phyloP scores from a whole-genome alignment of 768 basidiomycete species.

The Tylopilus rubrobrunneus region DNA sequence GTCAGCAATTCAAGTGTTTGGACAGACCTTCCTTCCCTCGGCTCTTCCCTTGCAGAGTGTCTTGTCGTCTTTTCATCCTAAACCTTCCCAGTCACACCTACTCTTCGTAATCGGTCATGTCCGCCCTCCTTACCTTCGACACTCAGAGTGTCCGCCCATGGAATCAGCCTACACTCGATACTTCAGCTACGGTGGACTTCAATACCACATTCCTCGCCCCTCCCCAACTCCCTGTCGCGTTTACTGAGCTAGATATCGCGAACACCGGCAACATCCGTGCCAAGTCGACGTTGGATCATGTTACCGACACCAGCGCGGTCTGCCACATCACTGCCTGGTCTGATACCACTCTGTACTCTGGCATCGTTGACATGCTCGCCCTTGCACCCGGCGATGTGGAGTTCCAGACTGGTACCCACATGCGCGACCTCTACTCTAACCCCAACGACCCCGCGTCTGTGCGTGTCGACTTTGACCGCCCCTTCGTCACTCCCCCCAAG shows the following conservation, averaged over 20 bases:
- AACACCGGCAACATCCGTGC: background rate
- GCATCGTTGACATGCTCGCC: background rate
- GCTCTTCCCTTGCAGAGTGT: too few species aligned
- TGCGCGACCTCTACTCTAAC: background rate
- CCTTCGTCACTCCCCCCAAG: background rate
- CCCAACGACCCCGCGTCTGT: background rate
- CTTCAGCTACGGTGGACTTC: background rate
- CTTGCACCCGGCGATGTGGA: slow-evolving; percentile 9
- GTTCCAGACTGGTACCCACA: slow-evolving; percentile 12
- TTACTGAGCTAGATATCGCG: background rate
- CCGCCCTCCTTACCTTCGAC: background rate
- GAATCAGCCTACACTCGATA: background rate
- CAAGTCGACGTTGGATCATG: background rate
- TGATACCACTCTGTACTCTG: background rate
- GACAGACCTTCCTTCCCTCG: too few species aligned
- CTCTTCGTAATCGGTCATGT: background rate
- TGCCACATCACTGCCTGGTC: slow-evolving; percentile 1
- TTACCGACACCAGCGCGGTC: background rate
- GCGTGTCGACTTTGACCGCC: slow-evolving; percentile 1
- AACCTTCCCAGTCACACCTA: background rate
- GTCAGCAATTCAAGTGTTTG: too few species aligned
- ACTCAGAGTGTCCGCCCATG: background rate
- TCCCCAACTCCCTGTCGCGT: background rate
- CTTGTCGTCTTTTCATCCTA: background rate
- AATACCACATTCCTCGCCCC: background rate